Percentiles rank a stretch among this genome's conserved stretches.
Evolutionary conservation across 306 rosid species (phyloP).

Genomic region (Acacia crassicarpa): DNA sequence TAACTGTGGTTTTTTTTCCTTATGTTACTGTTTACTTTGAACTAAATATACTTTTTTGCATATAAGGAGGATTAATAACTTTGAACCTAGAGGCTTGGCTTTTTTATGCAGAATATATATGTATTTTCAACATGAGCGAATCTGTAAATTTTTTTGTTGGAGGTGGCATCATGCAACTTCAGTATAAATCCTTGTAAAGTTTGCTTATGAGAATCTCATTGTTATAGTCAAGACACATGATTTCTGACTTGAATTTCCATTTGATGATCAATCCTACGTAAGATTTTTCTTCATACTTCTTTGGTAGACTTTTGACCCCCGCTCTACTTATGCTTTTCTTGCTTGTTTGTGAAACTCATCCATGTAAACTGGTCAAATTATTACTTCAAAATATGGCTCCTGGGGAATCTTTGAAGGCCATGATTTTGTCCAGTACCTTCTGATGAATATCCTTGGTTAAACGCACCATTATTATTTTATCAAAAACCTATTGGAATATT

Average conservation of each 20-base stretch:
- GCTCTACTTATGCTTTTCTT: background rate
- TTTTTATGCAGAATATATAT: background rate
- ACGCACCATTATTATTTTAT: background rate
- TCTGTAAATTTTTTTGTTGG: background rate
- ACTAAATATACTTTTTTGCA: background rate
- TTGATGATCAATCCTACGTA: background rate
- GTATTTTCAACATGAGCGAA: background rate
- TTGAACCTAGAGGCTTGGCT: background rate
- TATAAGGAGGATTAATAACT: background rate
- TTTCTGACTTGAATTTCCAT: background rate
- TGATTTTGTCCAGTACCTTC: background rate
- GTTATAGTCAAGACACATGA: background rate
- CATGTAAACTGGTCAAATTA: background rate
- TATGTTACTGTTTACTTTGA: background rate
- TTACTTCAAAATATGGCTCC: background rate
- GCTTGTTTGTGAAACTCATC: background rate
- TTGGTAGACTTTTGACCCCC: background rate
- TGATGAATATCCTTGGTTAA: background rate
- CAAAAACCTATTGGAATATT: background rate
- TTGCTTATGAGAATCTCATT: background rate
- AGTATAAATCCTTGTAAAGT: background rate
- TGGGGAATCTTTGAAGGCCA: constrained; percentile 3
- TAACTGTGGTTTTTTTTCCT: background rate
- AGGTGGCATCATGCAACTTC: background rate
- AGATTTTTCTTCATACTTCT: background rate